A percentile compares a stretch with the other conserved stretches of the same genome.
Conservation (phyloP, 805 yeast species). For the Yamadazyma akitaensis region DNA sequence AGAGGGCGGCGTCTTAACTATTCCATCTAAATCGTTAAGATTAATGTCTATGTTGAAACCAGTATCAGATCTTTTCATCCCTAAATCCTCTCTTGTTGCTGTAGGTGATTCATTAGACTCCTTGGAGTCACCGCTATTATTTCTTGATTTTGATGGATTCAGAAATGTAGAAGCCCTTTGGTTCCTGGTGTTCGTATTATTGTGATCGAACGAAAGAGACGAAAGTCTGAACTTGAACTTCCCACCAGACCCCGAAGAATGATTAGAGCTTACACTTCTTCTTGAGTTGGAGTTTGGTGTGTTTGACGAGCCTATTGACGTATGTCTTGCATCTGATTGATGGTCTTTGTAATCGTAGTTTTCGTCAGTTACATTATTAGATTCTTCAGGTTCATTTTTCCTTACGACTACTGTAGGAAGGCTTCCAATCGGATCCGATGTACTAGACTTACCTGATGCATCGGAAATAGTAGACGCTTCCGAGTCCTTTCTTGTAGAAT, state of each 20-base stretch:
- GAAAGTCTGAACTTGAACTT: constrained; percentile 38
- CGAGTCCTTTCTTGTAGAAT: constrained; percentile 31
- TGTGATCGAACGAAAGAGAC: constrained; percentile 31
- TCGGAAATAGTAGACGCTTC: constrained; percentile 13
- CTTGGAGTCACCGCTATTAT: constrained; percentile 7
- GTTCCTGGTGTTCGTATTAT: constrained; percentile 7
- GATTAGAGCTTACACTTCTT: constrained; percentile 17
- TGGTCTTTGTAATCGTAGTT: constrained; percentile 2
- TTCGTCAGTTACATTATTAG: background rate
- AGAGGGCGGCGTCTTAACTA: constrained; percentile 8
- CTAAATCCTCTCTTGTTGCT: background rate
- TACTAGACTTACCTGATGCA: background rate
- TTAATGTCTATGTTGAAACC: constrained; percentile 9
- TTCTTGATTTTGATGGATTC: constrained; percentile 3
- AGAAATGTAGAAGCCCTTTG: constrained; percentile 1
- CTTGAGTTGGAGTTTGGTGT: constrained; percentile 1
- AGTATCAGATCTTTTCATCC: background rate
- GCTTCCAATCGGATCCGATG: background rate
- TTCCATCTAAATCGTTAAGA: constrained; percentile 10
- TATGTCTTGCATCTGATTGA: constrained; percentile 1
- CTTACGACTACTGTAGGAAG: background rate
- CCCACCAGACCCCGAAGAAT: constrained; percentile 16
- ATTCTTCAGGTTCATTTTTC: background rate
- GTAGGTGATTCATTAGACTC: constrained; percentile 1
- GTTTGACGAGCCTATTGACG: background rate